Base-by-base conservation (phyloP, 2,329 filamentous ascomycete species). In the Sclerotiophoma versabilis region DNA sequence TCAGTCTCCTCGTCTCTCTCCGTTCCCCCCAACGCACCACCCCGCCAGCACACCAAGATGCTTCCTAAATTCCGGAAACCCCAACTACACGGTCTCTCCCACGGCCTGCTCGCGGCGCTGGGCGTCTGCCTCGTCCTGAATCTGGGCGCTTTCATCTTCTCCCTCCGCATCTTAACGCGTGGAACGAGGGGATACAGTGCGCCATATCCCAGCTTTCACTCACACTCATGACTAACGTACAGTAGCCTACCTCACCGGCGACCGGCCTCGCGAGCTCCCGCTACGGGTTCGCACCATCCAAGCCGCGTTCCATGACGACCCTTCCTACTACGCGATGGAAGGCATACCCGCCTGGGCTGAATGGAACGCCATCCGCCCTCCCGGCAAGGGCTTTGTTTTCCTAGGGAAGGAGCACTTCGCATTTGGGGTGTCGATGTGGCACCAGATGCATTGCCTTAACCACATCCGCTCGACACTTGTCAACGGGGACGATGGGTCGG, bases 321-420 rank as follows among this genome's bases (percentile, higher is more conserved):
- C 39, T 3, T 32, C 29, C 23, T 17, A 51, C 39, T 51, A 51
- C 39, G 48, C 22, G 15, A 30, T 51, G 33, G 48, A 51, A 37
- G 48, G 39, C 22, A 32, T 51, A 10, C 38, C 38, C 33, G 48
- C 48, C 17, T 45, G 39, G 39, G 48, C 48, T 32, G 48, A 51
- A 38, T 51, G 48, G 48, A 51, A 51, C 15, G 39, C 48, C 5
- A 45, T 51, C 2, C 48, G 48, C 30, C 39, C 48, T 30, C 48
- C 48, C 7, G 48, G 48, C 15, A 45, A 45, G 32, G 48, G 48
- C 48, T 51, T 44, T 15, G 39, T 38, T 32, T 51, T 45, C 39
- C 39, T 38, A 29, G 39, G 48, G 2, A 30, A 51, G 17, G 48
- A 51, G 32, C 30, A 51, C 39, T 51, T 51, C 10, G 48, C 48